Base-by-base conservation (phyloP, 495 filamentous ascomycete species). In the Aspergillus incahuasiensis region DNA sequence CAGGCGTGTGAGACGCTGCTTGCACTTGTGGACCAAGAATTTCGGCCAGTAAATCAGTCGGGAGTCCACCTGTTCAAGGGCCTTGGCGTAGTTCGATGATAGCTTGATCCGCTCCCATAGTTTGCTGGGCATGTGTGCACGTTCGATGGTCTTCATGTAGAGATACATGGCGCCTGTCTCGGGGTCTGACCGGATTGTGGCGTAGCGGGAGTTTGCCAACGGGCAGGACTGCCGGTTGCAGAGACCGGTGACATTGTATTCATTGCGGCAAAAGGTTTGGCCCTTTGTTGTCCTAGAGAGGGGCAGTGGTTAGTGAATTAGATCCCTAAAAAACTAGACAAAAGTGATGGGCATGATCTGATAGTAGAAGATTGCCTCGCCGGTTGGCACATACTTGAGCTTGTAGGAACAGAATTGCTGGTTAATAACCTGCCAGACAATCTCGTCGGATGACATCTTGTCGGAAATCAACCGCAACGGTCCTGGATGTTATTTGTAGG, bases 351-450 rank as follows among this genome's bases (percentile, higher is more conserved):
- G 18, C 21, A 63, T 38, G 20, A 46, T 19, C 24, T 43, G 47
- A 21, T 3, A 44, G 56, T 39, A 41, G 25, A 40, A 49, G 52
- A 12, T 41, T 41, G 45, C 55, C 53, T 22, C 12, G 19, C 24
- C 45, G 5, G 15, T 47, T 16, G 18, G 24, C 38, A 73, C 81
- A 68, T 74, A 94, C 88, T 97, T 97, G 57, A 97, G 79, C 64
- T 97, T 97, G 77, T 91, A 97, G 45, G 89, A 85, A 74, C 94
- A 98, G 69, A 97, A 96, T 71, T 96, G 90, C 73, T 97, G 86
- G 70, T 91, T 90, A 54, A 96, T 95, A 52, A 95, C 85, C 64
- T 92, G 87, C 94, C 94, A 98, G 63, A 98, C 90, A 60, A 98
- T 95, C 71, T 97, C 94, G 80, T 98, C 94, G 43, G 90, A 95